These are phyloP conservation scores for Rhodotorula mucilaginosa DNA, from an alignment of 1,284 basidiomycete genomes.

Conservation along the genomic window DNA sequence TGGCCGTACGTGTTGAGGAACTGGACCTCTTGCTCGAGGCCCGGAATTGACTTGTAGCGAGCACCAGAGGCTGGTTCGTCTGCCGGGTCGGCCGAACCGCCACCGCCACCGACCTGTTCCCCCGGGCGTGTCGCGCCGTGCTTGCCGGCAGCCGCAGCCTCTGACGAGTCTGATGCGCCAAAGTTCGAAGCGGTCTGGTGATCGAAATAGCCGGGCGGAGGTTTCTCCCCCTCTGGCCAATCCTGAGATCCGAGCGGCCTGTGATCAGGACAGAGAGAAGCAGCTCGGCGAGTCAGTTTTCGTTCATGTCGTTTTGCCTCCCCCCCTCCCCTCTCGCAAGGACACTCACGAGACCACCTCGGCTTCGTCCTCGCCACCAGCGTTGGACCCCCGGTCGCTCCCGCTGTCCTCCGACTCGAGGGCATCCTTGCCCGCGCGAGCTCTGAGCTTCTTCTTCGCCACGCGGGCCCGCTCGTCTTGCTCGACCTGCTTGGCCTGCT, in stretches of 20 bases:
- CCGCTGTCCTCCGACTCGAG: constrained; percentile 4
- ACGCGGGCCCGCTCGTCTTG: background rate
- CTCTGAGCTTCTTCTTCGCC: background rate
- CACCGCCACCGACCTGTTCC: background rate
- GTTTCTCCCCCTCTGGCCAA: constrained; percentile 18
- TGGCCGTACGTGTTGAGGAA: constrained; percentile 11
- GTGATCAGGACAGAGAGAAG: background rate
- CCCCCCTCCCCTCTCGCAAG: no score
- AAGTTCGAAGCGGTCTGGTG: background rate
- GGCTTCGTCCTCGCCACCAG: background rate
- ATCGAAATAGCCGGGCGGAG: constrained; percentile 5
- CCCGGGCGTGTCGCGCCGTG: background rate
- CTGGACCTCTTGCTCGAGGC: constrained; percentile 14
- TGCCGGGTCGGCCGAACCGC: background rate
- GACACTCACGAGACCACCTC: constrained; percentile 15
- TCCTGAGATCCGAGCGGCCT: constrained; percentile 25
- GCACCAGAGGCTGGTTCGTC: no score
- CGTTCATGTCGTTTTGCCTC: background rate
- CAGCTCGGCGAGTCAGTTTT: no score
- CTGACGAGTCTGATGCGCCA: background rate
- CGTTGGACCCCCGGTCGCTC: background rate
- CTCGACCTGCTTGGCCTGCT: background rate
- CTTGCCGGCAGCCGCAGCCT: no score
- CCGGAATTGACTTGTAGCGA: background rate
- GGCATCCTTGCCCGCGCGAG: background rate